Conservation (phyloP, 768 basidiomycete species). For the Leucogyrophana mollusca region DNA sequence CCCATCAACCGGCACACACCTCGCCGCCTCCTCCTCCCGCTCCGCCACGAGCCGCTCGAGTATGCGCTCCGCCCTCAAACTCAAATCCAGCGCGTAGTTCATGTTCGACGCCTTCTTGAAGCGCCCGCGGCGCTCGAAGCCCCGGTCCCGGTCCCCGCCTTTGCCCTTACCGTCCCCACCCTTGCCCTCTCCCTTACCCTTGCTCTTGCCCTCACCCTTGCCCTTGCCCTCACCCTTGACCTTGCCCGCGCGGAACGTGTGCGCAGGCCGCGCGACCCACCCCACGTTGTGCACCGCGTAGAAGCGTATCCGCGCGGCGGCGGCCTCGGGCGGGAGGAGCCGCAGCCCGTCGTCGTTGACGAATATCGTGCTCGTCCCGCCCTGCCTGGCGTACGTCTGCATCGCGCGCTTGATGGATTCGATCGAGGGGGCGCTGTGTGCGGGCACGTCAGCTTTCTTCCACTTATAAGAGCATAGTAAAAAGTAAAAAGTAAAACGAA, state of each 20-base stretch:
- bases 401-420: constrained; percentile 80
- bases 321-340: constrained; percentile 57
- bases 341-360: constrained; percentile 86
- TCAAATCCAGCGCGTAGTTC: constrained; percentile 77
- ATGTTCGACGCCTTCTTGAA: constrained; percentile 94
- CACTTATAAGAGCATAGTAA: not conserved
- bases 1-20: too few species aligned
- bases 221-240: too few species aligned
- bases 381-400: constrained; percentile 91
- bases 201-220: too few species aligned
- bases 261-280: constrained; percentile 80
- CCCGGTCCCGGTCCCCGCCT: constrained; percentile 53
- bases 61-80: constrained; percentile 53
- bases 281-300: constrained; percentile 79
- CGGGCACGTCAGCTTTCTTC: constrained; percentile 17
- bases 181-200: constrained; percentile 32
- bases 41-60: too few species aligned
- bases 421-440: constrained; percentile 64
- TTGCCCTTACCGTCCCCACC: too few species aligned
- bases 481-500: too few species aligned
- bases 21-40: too few species aligned
- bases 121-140: constrained; percentile 78
- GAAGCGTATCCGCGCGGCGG: constrained; percentile 64
- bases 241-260: too few species aligned
- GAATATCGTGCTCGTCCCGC: constrained; percentile 76